These are phyloP conservation scores for Salix exigua DNA, from an alignment of 345 rosid species.

Conservation along the genomic window DNA sequence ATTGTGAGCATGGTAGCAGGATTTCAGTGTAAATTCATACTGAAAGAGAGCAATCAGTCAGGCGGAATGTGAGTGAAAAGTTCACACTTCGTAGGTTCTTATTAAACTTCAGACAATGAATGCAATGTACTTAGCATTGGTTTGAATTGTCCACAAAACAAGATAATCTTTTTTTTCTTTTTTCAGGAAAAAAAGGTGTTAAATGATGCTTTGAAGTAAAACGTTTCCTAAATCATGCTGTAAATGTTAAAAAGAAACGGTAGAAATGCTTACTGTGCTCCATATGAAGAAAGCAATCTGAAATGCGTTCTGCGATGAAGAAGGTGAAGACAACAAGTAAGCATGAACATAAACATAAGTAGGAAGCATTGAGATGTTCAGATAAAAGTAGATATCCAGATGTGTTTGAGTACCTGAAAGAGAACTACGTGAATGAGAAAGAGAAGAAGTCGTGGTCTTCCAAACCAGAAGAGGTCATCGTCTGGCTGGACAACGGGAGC, in stretches of 20 bases:
- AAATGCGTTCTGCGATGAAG: slow-evolving; percentile 67
- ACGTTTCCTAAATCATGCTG: not conserved
- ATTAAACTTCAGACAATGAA: no score
- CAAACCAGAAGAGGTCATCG: slow-evolving; percentile 94
- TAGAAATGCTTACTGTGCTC: slow-evolving; percentile 54
- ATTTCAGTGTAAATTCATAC: slow-evolving; percentile 47
- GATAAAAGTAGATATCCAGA: not conserved
- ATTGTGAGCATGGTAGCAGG: slow-evolving; percentile 54
- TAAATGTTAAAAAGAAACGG: not conserved
- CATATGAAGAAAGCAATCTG: slow-evolving; percentile 80
- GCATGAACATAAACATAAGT: not conserved
- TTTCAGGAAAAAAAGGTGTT: not conserved
- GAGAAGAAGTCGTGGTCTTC: slow-evolving; percentile 77
- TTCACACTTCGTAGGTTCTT: no score
- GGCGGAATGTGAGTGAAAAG: not conserved
- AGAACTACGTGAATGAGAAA: slow-evolving; percentile 83
- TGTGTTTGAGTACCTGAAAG: slow-evolving; percentile 55
- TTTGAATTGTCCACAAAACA: no score
- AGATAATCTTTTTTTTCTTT: not conserved
- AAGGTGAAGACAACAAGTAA: not conserved
- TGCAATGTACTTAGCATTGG: no score
- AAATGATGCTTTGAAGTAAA: not conserved
- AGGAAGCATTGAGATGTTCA: not conserved
- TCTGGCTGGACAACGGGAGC: slow-evolving; percentile 88
- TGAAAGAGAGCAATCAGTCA: slow-evolving; percentile 24